Evolutionary conservation across 345 rosid species (phyloP).

Genomic region (Stellera chamaejasme): DNA sequence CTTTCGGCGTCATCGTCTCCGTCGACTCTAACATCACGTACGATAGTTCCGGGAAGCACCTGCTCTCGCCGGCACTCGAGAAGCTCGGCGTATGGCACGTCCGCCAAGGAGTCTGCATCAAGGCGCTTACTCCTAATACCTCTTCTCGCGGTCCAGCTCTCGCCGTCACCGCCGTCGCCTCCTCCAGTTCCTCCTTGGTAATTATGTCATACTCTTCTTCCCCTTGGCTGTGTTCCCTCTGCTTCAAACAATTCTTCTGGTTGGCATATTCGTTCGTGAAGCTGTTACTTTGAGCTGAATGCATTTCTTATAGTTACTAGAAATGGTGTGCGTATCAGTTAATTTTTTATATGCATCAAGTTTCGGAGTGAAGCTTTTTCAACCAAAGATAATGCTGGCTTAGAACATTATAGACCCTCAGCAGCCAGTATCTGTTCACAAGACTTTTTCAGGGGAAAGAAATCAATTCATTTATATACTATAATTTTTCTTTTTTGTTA

Average conservation of each 20-base stretch:
- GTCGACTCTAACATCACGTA: conserved; percentile 55
- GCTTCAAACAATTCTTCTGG: not conserved
- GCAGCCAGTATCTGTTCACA: no score
- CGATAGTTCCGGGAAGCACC: conserved; percentile 58
- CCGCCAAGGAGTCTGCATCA: conserved; percentile 77
- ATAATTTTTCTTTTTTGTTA: no score
- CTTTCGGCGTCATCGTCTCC: conserved; percentile 62
- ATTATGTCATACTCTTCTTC: not conserved
- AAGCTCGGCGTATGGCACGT: conserved; percentile 86
- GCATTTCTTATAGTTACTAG: no score
- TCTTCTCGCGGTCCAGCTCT: conserved; percentile 47
- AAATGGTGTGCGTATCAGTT: no score
- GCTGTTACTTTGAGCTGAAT: no score
- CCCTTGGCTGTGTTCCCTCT: not conserved
- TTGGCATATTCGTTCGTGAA: no score
- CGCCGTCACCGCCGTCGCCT: conserved; percentile 51
- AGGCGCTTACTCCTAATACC: conserved; percentile 48
- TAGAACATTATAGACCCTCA: no score
- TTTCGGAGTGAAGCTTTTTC: no score
- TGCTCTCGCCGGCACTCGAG: conserved; percentile 80
- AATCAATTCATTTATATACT: no score
- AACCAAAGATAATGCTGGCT: no score
- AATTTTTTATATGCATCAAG: no score
- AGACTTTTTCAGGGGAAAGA: no score
- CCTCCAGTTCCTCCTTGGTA: conserved; percentile 59